phyloP scores from a whole-genome alignment of 345 rosid species.

The Durio zibethinus region DNA sequence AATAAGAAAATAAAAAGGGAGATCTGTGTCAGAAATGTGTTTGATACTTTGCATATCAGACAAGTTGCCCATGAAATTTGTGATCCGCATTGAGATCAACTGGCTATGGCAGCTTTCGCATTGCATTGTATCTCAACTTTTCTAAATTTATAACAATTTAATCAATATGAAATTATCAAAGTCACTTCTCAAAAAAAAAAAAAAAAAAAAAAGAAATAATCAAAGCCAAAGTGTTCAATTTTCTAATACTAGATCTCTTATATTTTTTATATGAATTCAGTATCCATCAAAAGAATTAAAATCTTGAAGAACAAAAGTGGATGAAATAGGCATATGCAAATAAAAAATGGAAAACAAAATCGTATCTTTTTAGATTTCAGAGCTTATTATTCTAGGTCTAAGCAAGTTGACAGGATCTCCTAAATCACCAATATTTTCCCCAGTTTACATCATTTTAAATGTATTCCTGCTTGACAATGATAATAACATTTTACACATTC shows the following conservation, averaged over 20 bases:
- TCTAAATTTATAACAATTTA: neutral
- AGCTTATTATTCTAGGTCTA: neutral
- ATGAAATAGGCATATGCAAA: neutral
- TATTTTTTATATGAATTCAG: neutral
- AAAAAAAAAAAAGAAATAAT: neutral
- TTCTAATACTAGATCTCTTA: neutral
- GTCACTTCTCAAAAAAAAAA: neutral
- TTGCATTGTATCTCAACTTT: too few species aligned
- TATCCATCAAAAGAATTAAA: neutral
- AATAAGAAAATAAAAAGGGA: neutral
- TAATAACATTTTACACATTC: neutral
- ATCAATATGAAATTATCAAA: neutral
- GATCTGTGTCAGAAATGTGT: neutral
- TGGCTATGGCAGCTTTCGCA: neutral
- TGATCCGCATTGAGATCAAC: neutral
- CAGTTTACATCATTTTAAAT: neutral
- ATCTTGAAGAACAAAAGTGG: neutral
- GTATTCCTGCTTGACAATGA: neutral
- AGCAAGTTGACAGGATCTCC: neutral
- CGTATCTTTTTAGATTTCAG: neutral
- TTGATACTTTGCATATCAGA: neutral
- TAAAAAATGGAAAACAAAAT: neutral
- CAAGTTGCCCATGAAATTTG: neutral
- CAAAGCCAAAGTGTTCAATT: neutral
- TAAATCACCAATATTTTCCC: neutral